Evolutionary conservation across 1,284 basidiomycete species (phyloP).

Genomic region (Ganoderma boninense): DNA sequence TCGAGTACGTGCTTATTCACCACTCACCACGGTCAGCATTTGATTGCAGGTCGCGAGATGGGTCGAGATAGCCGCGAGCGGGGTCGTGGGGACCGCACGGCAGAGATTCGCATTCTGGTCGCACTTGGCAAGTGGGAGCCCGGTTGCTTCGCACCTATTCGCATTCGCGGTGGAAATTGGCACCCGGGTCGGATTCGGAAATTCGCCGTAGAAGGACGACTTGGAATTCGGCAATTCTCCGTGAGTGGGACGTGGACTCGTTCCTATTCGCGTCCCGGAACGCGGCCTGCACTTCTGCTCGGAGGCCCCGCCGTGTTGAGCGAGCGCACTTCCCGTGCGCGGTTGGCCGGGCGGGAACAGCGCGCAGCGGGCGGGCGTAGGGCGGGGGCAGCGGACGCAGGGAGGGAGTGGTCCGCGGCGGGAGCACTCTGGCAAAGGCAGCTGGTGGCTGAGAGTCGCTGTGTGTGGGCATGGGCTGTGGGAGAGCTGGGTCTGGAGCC

Average conservation of each 20-base stretch:
- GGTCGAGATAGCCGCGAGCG: neutral
- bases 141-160: neutral
- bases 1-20: neutral
- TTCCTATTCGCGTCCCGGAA: conserved; percentile 4
- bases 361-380: conserved; percentile 5
- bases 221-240: conserved; percentile 1
- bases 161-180: neutral
- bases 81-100: neutral
- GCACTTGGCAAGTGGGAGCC: neutral
- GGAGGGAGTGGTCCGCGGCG: neutral
- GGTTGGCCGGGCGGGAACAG: conserved; percentile 4
- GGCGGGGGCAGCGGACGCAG: neutral
- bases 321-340: neutral
- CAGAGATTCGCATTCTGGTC: neutral
- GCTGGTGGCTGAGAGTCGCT: neutral
- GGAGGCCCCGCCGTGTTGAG: neutral
- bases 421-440: conserved; percentile 2
- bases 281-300: conserved; percentile 3
- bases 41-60: neutral
- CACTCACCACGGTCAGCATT: neutral
- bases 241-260: neutral
- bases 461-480: neutral
- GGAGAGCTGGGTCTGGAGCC: neutral
- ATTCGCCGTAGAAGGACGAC: conserved; percentile 9
- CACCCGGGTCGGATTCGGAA: conserved; percentile 3